Evolutionary conservation across 2,329 filamentous ascomycete genomes (phyloP), one percentile per base, ranked within the genome.

Genomic region (Cladosporium oxysporum): DNA sequence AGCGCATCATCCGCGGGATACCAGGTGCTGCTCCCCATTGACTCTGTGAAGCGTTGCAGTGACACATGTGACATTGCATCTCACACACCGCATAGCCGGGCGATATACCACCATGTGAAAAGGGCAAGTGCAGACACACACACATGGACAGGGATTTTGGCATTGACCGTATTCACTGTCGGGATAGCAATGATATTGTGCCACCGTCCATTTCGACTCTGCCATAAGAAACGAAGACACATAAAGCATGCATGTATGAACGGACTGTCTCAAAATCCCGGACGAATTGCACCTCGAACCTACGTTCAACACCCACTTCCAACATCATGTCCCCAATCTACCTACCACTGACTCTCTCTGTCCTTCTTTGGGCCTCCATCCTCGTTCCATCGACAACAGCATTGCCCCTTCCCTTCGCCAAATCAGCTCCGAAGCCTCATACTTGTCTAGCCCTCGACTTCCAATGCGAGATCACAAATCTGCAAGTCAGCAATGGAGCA

Each of bases 61-160:
- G 7, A 11, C 55, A 58, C 55, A 58, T 58, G 55, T 58, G 31
- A 58, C 55, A 28, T 41, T 58, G 55, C 55, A 41, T 41, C 31
- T 41, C 55, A 58, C 55, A 26, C 55, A 58, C 55, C 55, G 33
- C 33, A 58, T 58, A 47, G 41, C 41, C n/a, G 41, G n/a, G 11
- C 41, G 21, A 8, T 3, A 23, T 4, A 10, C 3, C 12, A 21
- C 2, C n/a, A 8, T 12, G 23, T 10, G n/a, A 16, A 29, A 18
- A 5, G 49, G 23, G 29, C 29, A 31, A 31, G 29, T 8, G 29
- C 29, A 7, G 5, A 1, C 29, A 31, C 29, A 31, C 49, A 52
- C 12, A 29, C 23, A 29, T 52, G 2, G 0, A 7, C 28, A 29
- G 23, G 49, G 23, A 29, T 12, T 29, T 12, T 29, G 14, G 8